Evolutionary conservation across 2,329 filamentous ascomycete genomes (phyloP).

Genomic region (Diaporthe aspalathi): DNA sequence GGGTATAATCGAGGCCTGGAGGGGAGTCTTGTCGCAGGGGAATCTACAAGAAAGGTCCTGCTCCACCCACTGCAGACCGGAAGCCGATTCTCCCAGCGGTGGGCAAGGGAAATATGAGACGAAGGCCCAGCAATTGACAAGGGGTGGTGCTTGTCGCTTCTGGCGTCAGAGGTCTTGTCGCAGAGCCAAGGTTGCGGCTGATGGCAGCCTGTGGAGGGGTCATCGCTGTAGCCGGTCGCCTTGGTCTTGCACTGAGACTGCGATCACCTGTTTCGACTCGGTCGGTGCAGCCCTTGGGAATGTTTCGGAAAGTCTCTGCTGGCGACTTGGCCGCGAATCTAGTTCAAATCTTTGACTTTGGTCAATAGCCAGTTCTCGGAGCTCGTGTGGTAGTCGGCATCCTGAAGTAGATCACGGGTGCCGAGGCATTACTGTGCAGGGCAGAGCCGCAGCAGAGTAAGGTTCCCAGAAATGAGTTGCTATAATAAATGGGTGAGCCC

Average conservation of each 20-base stretch:
- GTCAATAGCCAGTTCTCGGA: not conserved
- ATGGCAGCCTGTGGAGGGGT: conserved; percentile 29
- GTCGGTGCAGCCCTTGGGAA: conserved; percentile 4
- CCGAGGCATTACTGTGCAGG: not conserved
- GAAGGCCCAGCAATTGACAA: conserved; percentile 37
- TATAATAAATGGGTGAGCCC: not conserved
- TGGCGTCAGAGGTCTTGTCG: conserved; percentile 32
- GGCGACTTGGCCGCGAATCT: conserved; percentile 8
- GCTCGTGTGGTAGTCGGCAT: not conserved
- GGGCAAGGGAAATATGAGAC: conserved; percentile 45
- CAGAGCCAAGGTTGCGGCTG: conserved; percentile 36
- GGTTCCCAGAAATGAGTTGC: not conserved
- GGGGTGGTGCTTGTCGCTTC: conserved; percentile 28
- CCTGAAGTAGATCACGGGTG: conserved; percentile 21
- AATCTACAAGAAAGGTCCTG: conserved; percentile 40
- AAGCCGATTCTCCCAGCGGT: conserved; percentile 41
- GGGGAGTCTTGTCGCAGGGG: conserved; percentile 40
- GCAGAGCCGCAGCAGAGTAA: not conserved
- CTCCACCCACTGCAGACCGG: conserved; percentile 44
- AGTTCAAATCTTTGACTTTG: not conserved
- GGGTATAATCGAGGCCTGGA: conserved; percentile 1
- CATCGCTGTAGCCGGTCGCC: conserved; percentile 28
- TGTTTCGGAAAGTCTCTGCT: conserved; percentile 30
- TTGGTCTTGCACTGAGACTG: conserved; percentile 29
- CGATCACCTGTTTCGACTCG: conserved; percentile 30